These are phyloP conservation scores for Escovopsis sp. DNA, from an alignment of 2,329 filamentous ascomycete genomes.

Conservation along the genomic window DNA sequence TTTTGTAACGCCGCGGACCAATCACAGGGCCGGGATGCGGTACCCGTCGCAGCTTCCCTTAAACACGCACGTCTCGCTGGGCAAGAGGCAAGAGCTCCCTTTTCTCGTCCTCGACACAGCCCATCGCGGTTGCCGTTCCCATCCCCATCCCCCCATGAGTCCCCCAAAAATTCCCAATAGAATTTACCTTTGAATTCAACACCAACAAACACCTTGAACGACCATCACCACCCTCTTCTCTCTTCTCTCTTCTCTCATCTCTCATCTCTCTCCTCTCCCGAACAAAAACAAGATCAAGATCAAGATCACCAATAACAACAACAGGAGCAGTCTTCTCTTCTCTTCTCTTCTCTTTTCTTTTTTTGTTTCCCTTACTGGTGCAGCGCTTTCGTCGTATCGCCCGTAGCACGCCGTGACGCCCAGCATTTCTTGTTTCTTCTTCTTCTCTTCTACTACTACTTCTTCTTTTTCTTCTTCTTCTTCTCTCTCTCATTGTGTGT, in stretches of 20 bases:
- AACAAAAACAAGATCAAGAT: too few species aligned
- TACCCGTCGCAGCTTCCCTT: slow-evolving; percentile 14
- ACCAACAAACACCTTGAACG: slow-evolving; percentile 4
- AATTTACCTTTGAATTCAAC: background rate
- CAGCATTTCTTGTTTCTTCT: too few species aligned
- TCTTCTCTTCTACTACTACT: too few species aligned
- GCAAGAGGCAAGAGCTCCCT: slow-evolving; percentile 7
- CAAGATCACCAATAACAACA: too few species aligned
- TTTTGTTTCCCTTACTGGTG: too few species aligned
- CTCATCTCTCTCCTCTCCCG: slow-evolving; percentile 5
- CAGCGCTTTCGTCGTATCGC: too few species aligned
- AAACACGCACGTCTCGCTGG: slow-evolving; percentile 17
- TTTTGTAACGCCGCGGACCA: slow-evolving; percentile 20
- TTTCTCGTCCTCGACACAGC: slow-evolving; percentile 13
- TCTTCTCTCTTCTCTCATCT: too few species aligned
- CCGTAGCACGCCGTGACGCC: too few species aligned
- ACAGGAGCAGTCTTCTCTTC: too few species aligned
- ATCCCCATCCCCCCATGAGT: background rate
- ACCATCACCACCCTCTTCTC: background rate
- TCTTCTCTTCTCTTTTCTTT: too few species aligned
- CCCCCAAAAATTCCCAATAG: slow-evolving; percentile 3
- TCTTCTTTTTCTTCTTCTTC: too few species aligned
- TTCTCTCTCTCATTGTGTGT: too few species aligned
- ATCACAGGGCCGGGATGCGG: slow-evolving; percentile 11
- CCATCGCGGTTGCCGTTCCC: slow-evolving; percentile 6